Evolutionary conservation across 2,329 filamentous ascomycete species (phyloP), one percentile per base, ranked within the genome.

Genomic region (Hypoxylon sp.): DNA sequence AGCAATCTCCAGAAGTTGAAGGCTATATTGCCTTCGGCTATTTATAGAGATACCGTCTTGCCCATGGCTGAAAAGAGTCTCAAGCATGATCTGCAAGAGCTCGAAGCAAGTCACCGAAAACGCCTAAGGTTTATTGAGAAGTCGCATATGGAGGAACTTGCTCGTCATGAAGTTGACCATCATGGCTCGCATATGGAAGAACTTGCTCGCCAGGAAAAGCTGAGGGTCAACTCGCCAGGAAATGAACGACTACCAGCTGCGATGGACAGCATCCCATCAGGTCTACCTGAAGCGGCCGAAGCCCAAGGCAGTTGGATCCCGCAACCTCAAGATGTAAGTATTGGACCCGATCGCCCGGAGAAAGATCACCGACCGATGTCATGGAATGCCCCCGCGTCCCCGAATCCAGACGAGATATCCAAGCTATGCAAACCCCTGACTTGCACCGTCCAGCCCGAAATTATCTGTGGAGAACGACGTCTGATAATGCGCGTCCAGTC

Each of bases 401-500:
- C 34, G 39, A 27, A 59, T 39, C 51, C 29, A 41, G 41, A 19
- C n/a, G 53, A 51, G 32, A 21, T 14, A 32, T 46, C 34, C 27
- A 29, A 51, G 32, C 11, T 55, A 37, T 25, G 41, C 34, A 46
- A 51, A 21, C 52, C 57, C 34, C 60, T 65, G 34, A 63, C 65
- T 41, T 64, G 63, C 54, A 67, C 61, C 11, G 32, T 68, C 29
- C 51, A 62, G 46, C 59, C 54, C 37, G 62, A 72, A 59, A 57
- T 23, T 21, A 45, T 63, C 23, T 29, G 61, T 47, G 69, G 66
- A n/a, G 46, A 57, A 3, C 57, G 50, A 16, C 64, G 63, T 55
- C 61, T 69, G 16, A 47, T 74, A n/a, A 57, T 71, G 50, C 66
- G 58, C 34, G 55, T 67, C 57, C 62, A 70, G 50, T 65, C 66